Base-by-base conservation (phyloP, 495 filamentous ascomycete species). In the Trichocladium antarcticum region DNA sequence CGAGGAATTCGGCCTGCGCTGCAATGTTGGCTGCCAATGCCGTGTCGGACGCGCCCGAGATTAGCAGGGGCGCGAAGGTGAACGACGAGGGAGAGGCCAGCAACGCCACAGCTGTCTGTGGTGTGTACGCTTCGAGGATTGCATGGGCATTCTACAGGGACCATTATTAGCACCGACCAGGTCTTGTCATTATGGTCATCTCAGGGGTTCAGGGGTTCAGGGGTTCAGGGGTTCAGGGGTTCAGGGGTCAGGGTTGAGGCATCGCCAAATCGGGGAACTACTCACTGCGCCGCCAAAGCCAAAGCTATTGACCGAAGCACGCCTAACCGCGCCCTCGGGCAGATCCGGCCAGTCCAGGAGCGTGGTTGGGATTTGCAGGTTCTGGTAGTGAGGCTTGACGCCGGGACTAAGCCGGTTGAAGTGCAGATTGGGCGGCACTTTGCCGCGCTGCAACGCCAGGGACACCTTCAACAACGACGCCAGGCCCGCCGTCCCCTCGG, bases 401-500 rank as follows among this genome's bases (percentile, higher is more conserved):
- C 51, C 58, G 0, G 73, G 66, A 28, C 76, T 82, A 0, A 71
- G 51, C 3, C 66, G 66, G 10, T 74, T 62, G 38, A 80, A 71
- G 3, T 63, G 60, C 5, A 74, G 54, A 44, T 67, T 68, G 5
- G 64, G 63, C 1, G 58, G 58, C 45, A 74, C 67, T 35, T 66
- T 51, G 14, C 67, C 72, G 42, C 66, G 70, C 40, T 81, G 73
- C 10, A 81, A 56, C 42, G 72, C 34, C 7, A 44, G 16, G 10
- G 70, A 57, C 3, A 68, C 65, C 47, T 81, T 81, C n/a, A 81
- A 64, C 0, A 81, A 44, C 1, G 68, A 69, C 1, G 73, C 66
- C 11, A 81, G 55, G 0, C 77, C 77, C 43, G 65, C 68, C 1
- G 67, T 58, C 1, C 66, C 75, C 57, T 80, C 78, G 2, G 68